Percentiles rank a stretch among this genome's conserved stretches.
Conservation (phyloP, 1,284 basidiomycete genomes). For the Phellopilus nigrolimitatus region DNA sequence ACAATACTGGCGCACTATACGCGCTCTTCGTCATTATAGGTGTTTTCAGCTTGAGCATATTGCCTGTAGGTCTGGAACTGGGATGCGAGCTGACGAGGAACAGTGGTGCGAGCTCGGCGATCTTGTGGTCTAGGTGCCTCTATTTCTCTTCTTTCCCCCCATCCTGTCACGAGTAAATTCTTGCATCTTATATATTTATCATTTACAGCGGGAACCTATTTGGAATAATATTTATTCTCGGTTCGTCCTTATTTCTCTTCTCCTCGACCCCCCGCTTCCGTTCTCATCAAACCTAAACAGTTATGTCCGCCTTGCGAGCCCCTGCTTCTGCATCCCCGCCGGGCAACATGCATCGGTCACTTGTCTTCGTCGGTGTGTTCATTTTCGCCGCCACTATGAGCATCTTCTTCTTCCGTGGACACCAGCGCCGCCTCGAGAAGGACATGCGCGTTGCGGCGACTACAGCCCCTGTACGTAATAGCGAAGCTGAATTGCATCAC, state of each 20-base stretch:
- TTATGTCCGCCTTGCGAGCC: slow-evolving; percentile 19
- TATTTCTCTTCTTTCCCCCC: slow-evolving; percentile 18
- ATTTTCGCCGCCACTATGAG: slow-evolving; percentile 1
- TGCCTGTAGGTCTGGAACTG: slow-evolving; percentile 72
- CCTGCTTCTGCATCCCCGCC: slow-evolving; percentile 13
- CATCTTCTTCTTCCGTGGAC: slow-evolving; percentile 18
- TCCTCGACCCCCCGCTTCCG: not conserved
- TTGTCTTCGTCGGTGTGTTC: slow-evolving; percentile 15
- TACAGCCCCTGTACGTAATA: no score
- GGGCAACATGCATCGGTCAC: slow-evolving; percentile 18
- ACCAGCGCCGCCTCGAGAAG: slow-evolving; percentile 13
- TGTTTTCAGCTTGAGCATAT: slow-evolving; percentile 55
- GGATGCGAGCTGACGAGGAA: slow-evolving; percentile 73
- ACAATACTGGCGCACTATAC: slow-evolving; percentile 57
- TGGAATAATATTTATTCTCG: slow-evolving; percentile 57
- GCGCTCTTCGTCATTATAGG: slow-evolving; percentile 65
- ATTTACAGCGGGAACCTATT: slow-evolving; percentile 55
- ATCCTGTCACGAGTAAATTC: not conserved
- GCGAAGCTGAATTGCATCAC: no score
- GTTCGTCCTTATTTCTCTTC: slow-evolving; percentile 33
- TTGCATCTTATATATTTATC: not conserved
- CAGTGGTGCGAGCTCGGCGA: slow-evolving; percentile 66
- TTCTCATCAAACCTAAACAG: slow-evolving; percentile 6
- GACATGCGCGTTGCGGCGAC: slow-evolving; percentile 8
- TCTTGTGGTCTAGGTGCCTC: slow-evolving; percentile 56